Base-by-base conservation (phyloP, 2,329 filamentous ascomycete species). In the Botrytis pseudocinerea region DNA sequence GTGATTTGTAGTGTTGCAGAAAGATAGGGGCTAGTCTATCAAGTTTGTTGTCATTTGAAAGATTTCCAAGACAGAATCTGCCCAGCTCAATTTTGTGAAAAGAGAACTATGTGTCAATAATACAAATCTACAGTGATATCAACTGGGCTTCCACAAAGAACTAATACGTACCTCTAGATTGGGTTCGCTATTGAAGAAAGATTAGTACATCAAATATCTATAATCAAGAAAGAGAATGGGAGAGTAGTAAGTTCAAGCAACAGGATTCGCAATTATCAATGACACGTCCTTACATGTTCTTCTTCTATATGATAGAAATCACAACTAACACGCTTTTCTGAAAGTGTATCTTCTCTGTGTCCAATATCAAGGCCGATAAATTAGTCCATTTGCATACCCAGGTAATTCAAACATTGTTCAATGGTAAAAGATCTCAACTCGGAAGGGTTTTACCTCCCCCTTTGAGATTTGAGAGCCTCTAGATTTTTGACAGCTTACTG, bases 121-220 rank as follows among this genome's bases (percentile, higher is more conserved):
- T 51, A 8, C 22, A 51, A 51, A 5, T 14, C 2, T 3, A 6
- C 25, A n/a, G 25, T 2, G 14, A 51, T n/a, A 14, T 16, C 48
- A 20, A n/a, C 25, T 16, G 25, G 4, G 25, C 4, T 1, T 28
- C 6, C 14, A 28, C 6, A 57, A 57, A 9, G n/a, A 32, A 57
- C 16, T 35, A 32, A 18, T 4, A 28, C 9, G 6, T 18, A 18
- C 14, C 2, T 28, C 18, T 57, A 6, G 1, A 3, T 32, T 57
- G 14, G 28, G 1, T 57, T 18, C 16, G 7, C 7, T 2, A 2
- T 14, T 0, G 1, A 18, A 14, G 8, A 18, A 16, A 2, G 18
- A 4, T 28, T 3, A 28, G n/a, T 9, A 57, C 51, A 28, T 57
- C n/a, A 28, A 28, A 18, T 54, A 18, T 28, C 7, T 16, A 32